Conservation (phyloP, 768 basidiomycete species). For the Suillus luteus region DNA sequence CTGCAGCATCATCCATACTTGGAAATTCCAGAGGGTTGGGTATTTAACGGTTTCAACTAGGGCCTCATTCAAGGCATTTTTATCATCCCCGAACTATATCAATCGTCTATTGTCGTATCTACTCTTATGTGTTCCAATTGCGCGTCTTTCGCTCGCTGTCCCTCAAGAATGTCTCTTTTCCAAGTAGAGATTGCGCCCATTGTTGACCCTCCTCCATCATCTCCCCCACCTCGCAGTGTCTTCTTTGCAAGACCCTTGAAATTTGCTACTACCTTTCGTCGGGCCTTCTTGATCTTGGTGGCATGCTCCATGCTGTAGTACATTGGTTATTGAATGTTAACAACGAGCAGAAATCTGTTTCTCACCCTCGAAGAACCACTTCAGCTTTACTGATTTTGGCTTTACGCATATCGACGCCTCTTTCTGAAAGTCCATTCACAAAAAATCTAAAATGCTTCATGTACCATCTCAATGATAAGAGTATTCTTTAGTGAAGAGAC, state of each 20-base stretch:
- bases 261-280: background rate
- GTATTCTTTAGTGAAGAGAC: slow-evolving; percentile 12
- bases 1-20: slow-evolving; percentile 82
- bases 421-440: slow-evolving; percentile 49
- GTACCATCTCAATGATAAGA: background rate
- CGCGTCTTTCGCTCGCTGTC: slow-evolving; percentile 18
- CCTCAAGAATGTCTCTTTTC: slow-evolving; percentile 39
- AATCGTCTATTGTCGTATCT: slow-evolving; percentile 25
- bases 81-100: slow-evolving; percentile 17
- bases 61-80: slow-evolving; percentile 19
- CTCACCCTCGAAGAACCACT: slow-evolving; percentile 55
- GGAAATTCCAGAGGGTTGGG: slow-evolving; percentile 68
- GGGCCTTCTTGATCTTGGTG: slow-evolving; percentile 42
- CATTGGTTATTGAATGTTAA: slow-evolving; percentile 4
- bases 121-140: slow-evolving; percentile 20
- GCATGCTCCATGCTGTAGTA: slow-evolving; percentile 48
- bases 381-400: slow-evolving; percentile 58
- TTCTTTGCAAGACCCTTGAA: slow-evolving; percentile 8
- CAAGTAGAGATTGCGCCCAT: slow-evolving; percentile 19
- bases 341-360: background rate
- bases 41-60: slow-evolving; percentile 57
- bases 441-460: slow-evolving; percentile 61
- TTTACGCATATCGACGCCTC: slow-evolving; percentile 60
- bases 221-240: slow-evolving; percentile 20
- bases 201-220: slow-evolving; percentile 10